Conservation (phyloP, 2,329 filamentous ascomycete species). For the Leptosphaerulina australis region DNA sequence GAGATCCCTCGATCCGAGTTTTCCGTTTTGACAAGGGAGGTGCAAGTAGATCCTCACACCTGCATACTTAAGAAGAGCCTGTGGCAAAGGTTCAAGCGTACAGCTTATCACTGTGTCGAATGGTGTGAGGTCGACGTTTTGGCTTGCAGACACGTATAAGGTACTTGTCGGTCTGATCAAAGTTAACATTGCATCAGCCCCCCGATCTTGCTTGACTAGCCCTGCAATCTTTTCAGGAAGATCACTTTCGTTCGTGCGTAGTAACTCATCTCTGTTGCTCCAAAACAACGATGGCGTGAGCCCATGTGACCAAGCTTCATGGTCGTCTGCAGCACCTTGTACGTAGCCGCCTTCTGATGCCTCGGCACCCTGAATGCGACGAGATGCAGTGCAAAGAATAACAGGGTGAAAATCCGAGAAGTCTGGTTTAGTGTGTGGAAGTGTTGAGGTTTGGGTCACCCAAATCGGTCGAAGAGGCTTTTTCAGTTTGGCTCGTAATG, state of each 20-base stretch:
- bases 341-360: conserved; percentile 78
- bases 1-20: conserved; percentile 83
- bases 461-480: conserved; percentile 81
- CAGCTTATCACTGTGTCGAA: conserved; percentile 53
- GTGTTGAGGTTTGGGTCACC: conserved; percentile 71
- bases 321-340: conserved; percentile 93
- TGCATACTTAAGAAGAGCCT: conserved; percentile 10
- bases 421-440: conserved; percentile 54
- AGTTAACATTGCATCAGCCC: conserved; percentile 37
- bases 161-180: conserved; percentile 50
- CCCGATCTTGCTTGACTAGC: conserved; percentile 43
- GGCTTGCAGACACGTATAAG: conserved; percentile 50
- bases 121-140: conserved; percentile 45
- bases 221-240: conserved; percentile 59
- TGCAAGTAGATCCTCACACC: conserved; percentile 56
- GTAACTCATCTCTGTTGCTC: conserved; percentile 66
- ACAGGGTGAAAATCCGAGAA: conserved; percentile 71
- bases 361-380: conserved; percentile 71
- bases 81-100: conserved; percentile 49
- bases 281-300: conserved; percentile 83
- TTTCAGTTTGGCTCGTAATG: conserved; percentile 62
- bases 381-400: conserved; percentile 84
- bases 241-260: conserved; percentile 70
- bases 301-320: conserved; percentile 87
- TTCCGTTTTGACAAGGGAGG: conserved; percentile 72